Conservation (phyloP, 805 yeast species). For the Saccharomycopsis capsularis region DNA sequence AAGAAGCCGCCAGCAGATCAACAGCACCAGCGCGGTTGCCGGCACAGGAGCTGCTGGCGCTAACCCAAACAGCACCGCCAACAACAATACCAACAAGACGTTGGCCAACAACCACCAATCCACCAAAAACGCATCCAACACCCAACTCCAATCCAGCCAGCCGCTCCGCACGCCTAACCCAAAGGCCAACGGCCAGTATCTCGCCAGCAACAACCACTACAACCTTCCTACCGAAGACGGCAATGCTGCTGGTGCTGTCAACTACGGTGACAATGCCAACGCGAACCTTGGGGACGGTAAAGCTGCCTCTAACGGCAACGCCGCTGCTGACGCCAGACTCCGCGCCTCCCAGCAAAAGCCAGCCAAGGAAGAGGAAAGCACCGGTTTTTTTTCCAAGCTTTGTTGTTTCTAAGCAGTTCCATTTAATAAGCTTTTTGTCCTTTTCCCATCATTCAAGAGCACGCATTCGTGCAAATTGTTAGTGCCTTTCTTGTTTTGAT, state of each 20-base stretch:
- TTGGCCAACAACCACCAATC: slow-evolving; percentile 14
- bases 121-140: not conserved
- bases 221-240: not conserved
- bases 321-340: slow-evolving; percentile 4
- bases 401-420: slow-evolving; percentile 13
- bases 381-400: slow-evolving; percentile 13
- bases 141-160: slow-evolving; percentile 14
- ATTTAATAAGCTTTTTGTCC: too few relatives aligned
- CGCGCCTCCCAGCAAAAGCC: slow-evolving; percentile 7
- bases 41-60: slow-evolving; percentile 9
- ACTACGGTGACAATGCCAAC: slow-evolving; percentile 17
- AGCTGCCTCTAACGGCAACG: slow-evolving; percentile 21
- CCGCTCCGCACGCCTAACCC: slow-evolving; percentile 11
- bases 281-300: slow-evolving; percentile 19
- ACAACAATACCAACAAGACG: slow-evolving; percentile 17
- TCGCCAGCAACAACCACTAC: not conserved
- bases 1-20: slow-evolving; percentile 25
- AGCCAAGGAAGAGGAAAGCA: slow-evolving; percentile 8
- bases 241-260: not conserved
- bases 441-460: not conserved
- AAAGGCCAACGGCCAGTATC: slow-evolving; percentile 1
- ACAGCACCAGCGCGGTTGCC: slow-evolving; percentile 22
- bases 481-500: too few relatives aligned
- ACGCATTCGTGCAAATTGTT: too few relatives aligned
- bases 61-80: slow-evolving; percentile 21